Evolutionary conservation across 768 basidiomycete genomes (phyloP), one percentile per base, ranked within the genome.

Genomic region (Holtermannia corniformis): DNA sequence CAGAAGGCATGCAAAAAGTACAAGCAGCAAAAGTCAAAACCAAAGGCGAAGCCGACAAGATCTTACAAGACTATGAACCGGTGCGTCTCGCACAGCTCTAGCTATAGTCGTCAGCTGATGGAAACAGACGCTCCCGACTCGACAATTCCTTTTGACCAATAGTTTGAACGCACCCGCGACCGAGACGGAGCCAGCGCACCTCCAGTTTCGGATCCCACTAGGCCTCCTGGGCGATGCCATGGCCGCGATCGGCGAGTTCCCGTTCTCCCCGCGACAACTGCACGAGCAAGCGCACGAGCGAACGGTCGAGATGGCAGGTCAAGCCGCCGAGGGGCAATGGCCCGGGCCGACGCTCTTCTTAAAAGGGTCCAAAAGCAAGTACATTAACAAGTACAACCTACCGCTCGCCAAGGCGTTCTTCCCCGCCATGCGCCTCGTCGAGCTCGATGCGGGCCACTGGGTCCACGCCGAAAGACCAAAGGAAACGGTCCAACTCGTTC

Each of bases 121-220:
- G 24, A 21, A 7, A n/a, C 56, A 93, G 91, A 82, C 87, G 45
- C 71, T 84, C 0, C 74, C 77, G 43, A 78, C 86, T 24, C 82
- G 87, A 23, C 82, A 87, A 46, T 95, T 91, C 74, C 76, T 95
- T 20, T 75, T 93, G 27, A 92, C 91, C 12, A 95, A 95, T 72
- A 76, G 90, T 20, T 67, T 79, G 19, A 70, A 78, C 25, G 70
- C 74, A 1, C 50, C 72, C 50, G 64, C 26, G 58, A 73, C 43
- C 55, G 64, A 51, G 14, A 70, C 74, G 4, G 7, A 37, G 10
- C 32, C 32, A 7, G 32, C 32, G 7, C 54, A 58, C 28, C 72
- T 82, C n/a, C 77, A 76, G 51, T 92, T 92, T 71, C 79, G 81
- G 12, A 75, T 93, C 25, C 88, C 91, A 0, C 69, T 92, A 11